These are phyloP conservation scores for Cutaneotrichosporon curvatum DNA, from an alignment of 1,284 basidiomycete species.

Conservation along the genomic window DNA sequence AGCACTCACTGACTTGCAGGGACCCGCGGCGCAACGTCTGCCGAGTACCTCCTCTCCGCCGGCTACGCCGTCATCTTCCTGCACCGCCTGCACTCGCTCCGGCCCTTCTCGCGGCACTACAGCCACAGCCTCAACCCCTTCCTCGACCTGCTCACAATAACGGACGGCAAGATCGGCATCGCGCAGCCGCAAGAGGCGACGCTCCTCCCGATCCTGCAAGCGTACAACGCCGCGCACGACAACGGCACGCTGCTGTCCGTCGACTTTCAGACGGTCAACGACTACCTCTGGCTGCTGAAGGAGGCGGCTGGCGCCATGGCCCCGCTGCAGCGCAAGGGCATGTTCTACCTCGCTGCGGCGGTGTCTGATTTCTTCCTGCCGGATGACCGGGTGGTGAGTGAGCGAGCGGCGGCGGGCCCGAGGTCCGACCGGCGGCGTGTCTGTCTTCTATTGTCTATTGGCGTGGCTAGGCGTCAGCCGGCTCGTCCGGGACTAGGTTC, in stretches of 20 bases:
- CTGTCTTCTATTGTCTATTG: too few relatives aligned
- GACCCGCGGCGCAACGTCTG: slow-evolving; percentile 92
- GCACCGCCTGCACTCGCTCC: slow-evolving; percentile 92
- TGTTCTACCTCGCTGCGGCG: slow-evolving; percentile 97
- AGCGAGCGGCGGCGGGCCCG: background rate
- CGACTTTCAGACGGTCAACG: slow-evolving; percentile 89
- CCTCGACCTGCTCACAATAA: slow-evolving; percentile 82
- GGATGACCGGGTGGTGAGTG: slow-evolving; percentile 70
- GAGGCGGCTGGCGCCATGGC: slow-evolving; percentile 59
- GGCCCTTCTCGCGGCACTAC: slow-evolving; percentile 94
- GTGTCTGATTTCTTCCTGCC: slow-evolving; percentile 98
- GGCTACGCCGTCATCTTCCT: slow-evolving; percentile 98
- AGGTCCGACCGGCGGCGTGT: too few relatives aligned
- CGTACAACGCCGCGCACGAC: slow-evolving; percentile 73
- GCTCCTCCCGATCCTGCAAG: slow-evolving; percentile 65
- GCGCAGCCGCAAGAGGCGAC: slow-evolving; percentile 55
- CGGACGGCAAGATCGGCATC: slow-evolving; percentile 49
- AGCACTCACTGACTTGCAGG: slow-evolving; percentile 58
- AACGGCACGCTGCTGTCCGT: slow-evolving; percentile 72
- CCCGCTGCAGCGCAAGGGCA: slow-evolving; percentile 60
- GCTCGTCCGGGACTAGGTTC: too few relatives aligned
- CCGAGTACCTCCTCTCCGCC: slow-evolving; percentile 87
- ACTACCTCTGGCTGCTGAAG: slow-evolving; percentile 88
- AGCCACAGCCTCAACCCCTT: slow-evolving; percentile 97
- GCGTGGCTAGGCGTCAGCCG: too few relatives aligned